Evolutionary conservation across 1,139 yeast genomes (phyloP).

Genomic region (Komagataea norvegica): DNA sequence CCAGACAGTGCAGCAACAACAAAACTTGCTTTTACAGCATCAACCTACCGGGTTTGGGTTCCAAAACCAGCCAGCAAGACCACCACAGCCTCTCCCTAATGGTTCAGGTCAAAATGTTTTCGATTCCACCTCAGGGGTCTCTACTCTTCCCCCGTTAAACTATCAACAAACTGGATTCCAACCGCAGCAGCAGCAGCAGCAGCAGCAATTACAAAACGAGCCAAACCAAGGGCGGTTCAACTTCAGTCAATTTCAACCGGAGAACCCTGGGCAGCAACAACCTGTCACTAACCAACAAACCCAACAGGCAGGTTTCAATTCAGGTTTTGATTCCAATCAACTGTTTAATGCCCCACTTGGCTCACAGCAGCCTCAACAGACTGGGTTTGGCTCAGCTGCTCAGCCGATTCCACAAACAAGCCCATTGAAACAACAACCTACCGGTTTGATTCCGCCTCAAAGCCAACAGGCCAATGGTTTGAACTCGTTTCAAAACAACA

Average conservation of each 20-base stretch:
- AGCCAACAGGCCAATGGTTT: constrained; percentile 30
- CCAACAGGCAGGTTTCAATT: too few species aligned
- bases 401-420: constrained; percentile 26
- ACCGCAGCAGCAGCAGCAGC: constrained; percentile 9
- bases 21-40: constrained; percentile 2
- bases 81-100: constrained; percentile 1
- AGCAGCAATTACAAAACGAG: constrained; percentile 7
- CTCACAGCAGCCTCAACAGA: constrained; percentile 5
- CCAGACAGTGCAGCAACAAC: constrained; percentile 9
- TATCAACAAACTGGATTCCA: constrained; percentile 7
- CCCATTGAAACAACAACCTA: constrained; percentile 28
- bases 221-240: not conserved
- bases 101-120: too few species aligned
- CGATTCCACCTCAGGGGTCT: constrained; percentile 2
- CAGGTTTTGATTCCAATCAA: too few species aligned
- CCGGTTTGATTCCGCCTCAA: constrained; percentile 26
- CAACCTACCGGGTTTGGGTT: constrained; percentile 12
- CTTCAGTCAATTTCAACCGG: not conserved
- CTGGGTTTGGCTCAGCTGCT: constrained; percentile 21
- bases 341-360: too few species aligned
- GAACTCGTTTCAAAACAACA: too few species aligned
- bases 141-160: constrained; percentile 3
- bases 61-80: constrained; percentile 7
- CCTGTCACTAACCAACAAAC: not conserved
- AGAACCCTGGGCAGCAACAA: constrained; percentile 1